Base-by-base conservation (phyloP, 2,329 filamentous ascomycete genomes). In the Westerdykella sp. region DNA sequence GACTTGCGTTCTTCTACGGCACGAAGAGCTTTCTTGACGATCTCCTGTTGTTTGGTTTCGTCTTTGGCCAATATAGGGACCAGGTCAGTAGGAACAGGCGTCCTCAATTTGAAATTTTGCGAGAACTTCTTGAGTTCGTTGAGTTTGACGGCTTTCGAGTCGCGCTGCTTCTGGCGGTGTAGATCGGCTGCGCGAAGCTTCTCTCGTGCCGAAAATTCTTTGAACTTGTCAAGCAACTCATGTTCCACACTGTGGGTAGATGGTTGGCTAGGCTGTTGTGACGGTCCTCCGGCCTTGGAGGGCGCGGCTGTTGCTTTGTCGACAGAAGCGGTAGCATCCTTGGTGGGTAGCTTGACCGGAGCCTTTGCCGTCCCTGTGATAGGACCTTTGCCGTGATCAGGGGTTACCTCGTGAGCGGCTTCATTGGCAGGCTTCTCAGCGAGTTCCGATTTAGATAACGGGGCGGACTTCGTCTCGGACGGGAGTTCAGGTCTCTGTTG, bases 11-110 rank as follows among this genome's bases (percentile, higher is more conserved):
- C 72, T 44, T 87, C 82, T 2, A 81, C 83, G 53, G 91, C 84
- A 59, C 81, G 80, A 47, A 87, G 81, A 1, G 88, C 88, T 67
- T 90, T 94, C 56, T 89, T 85, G 59, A 95, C 84, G 50, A 98
- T 97, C 61, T 90, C 82, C 59, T 89, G 83, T 68, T 97, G 93
- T 71, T 96, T 98, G 37, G 74, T 78, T n/a, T 89, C 89, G 62
- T 98, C 93, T 65, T 97, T 98, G 45, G 93, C 91, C 47, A 98
- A 84, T 53, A 98, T 98, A 1, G 87, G 84, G 22, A 98, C 89
- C 30, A 98, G 71, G 66, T 98, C 93, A 40, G 80, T 83, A 1
- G 93, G 93, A 10, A 98, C 89, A 5, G 90, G 89, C 2, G 91
- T 96, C 39, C 86, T 84, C 14, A 98, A 78, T 70, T 97, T 97